Evolutionary conservation across 2,329 filamentous ascomycete genomes (phyloP).

Genomic region (Ascochyta lentis): DNA sequence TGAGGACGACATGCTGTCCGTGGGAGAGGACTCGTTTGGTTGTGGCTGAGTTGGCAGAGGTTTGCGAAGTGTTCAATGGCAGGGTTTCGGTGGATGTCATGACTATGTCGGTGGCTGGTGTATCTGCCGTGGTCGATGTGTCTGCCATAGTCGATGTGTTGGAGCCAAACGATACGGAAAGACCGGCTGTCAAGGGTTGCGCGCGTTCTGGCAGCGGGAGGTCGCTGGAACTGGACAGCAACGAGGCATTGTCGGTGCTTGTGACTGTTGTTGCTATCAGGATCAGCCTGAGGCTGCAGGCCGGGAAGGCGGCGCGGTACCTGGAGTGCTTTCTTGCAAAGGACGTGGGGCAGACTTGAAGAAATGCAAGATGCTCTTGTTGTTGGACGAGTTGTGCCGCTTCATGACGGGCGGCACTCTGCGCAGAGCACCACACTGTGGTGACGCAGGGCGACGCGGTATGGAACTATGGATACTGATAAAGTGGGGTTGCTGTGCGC

Average conservation of each 20-base stretch:
- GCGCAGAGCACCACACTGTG: background rate
- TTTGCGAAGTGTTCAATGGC: conserved; percentile 27
- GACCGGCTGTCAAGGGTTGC: background rate
- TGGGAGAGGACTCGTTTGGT: conserved; percentile 62
- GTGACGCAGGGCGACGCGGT: conserved; percentile 1
- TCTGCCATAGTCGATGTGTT: background rate
- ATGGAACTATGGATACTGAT: background rate
- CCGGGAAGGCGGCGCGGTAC: conserved; percentile 11
- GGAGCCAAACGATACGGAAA: background rate
- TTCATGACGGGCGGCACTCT: conserved; percentile 9
- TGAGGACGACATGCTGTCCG: conserved; percentile 60
- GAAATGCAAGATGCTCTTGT: conserved; percentile 15
- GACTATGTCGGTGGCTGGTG: conserved; percentile 9
- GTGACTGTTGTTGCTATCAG: conserved; percentile 4
- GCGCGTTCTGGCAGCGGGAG: background rate
- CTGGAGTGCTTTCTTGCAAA: background rate
- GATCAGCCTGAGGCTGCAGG: conserved; percentile 8
- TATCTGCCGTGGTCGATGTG: conserved; percentile 4
- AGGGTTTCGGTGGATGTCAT: conserved; percentile 7
- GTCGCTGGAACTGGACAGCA: background rate
- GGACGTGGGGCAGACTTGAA: conserved; percentile 12
- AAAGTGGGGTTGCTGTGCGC: conserved; percentile 3
- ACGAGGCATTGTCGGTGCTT: background rate
- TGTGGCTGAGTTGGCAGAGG: conserved; percentile 35
- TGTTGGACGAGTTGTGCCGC: conserved; percentile 6